Evolutionary conservation across 148 eudicot genomes (phyloP), one percentile per base, ranked within the genome.

Genomic region (Chenopodium berlandieri): DNA sequence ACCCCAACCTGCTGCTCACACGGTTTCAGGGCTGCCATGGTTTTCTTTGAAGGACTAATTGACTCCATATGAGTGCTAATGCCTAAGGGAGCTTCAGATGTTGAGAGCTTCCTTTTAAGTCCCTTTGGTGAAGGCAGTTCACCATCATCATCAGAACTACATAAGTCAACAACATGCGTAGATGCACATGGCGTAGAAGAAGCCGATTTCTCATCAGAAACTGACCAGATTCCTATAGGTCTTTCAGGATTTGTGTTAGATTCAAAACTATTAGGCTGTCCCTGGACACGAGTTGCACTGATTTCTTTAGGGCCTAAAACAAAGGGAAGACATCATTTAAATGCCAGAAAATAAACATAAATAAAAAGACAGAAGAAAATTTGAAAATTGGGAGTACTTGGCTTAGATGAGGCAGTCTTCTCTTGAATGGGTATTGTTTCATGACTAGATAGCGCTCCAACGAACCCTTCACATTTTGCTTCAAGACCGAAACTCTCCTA

Each of bases 121-220:
- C 68, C 67, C 22, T 78, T 79, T 0, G 67, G 4, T 32, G 4
- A 44, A 60, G 82, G 40, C 40, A 37, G 30, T 8, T 65, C 75
- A 23, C 48, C 81, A 22, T 73, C 78, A 16, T 73, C 82, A 65
- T 83, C 82, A 73, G 84, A 82, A 77, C 69, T 66, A 78, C 72
- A 64, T 19, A 83, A 32, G 44, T 56, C 70, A 20, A 82, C 27
- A 44, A 65, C 4, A 14, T 9, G 9, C 16, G 32, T 6, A 8
- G 37, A 17, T 46, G 17, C 13, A 14, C 37, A 56, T 9, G 40
- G 75, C 60, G 12, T 40, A 10, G 76, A 68, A 30, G 82, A 71
- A 58, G 56, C 70, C 14, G 76, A 56, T 60, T 71, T 72, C 37
- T 40, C 76, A 20, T 78, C 54, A 48, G 54, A 48, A 48, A 48